phyloP scores from a whole-genome alignment of 2,329 filamentous ascomycete species.

The Ramularia collo-cygni region DNA sequence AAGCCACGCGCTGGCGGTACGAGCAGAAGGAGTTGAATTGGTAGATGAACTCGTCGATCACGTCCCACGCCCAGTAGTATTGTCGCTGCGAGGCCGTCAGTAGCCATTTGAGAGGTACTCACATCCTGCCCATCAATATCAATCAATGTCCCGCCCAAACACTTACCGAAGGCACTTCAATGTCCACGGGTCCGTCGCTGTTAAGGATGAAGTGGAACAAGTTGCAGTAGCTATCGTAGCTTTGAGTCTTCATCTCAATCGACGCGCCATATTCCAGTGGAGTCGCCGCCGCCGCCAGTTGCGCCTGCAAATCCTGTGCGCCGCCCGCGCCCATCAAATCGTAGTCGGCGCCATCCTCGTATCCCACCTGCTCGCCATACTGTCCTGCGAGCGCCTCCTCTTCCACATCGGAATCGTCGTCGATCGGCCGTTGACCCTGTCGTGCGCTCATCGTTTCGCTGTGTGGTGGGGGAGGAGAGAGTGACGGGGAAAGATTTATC shows the following conservation, averaged over 20 bases:
- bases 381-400: constrained; percentile 94
- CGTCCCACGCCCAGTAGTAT: constrained; percentile 99
- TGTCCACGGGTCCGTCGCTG: constrained; percentile 95
- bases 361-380: constrained; percentile 93
- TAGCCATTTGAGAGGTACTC: background rate
- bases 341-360: constrained; percentile 60
- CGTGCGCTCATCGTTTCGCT: constrained; percentile 32
- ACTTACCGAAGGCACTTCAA: constrained; percentile 92
- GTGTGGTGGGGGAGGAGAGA: background rate
- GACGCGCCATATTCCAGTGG: constrained; percentile 94
- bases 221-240: constrained; percentile 99
- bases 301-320: constrained; percentile 86
- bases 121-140: constrained; percentile 3
- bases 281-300: constrained; percentile 83
- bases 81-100: constrained; percentile 35
- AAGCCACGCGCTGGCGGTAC: constrained; percentile 86
- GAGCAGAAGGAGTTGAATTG: constrained; percentile 99
- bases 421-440: constrained; percentile 29
- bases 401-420: constrained; percentile 76
- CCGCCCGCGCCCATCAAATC: constrained; percentile 70
- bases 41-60: constrained; percentile 99
- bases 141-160: background rate
- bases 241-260: constrained; percentile 94
- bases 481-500: background rate
- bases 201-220: constrained; percentile 99